Evolutionary conservation across 1,284 basidiomycete species (phyloP).

Genomic region (Violaceomyces palustris): DNA sequence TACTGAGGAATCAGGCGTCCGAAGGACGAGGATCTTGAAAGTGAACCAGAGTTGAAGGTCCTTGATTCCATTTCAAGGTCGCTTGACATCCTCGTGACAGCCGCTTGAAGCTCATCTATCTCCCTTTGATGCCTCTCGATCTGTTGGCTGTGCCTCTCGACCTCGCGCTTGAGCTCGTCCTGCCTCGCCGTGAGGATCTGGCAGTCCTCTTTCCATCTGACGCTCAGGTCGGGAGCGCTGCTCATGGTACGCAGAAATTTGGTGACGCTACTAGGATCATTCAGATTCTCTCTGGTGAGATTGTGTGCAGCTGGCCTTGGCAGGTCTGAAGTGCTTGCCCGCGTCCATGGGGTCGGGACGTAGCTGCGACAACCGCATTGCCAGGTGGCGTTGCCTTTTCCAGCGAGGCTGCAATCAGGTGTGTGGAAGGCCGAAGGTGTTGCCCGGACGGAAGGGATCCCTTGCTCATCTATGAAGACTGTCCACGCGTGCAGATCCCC

Average conservation of each 20-base stretch:
- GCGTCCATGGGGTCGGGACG: background rate
- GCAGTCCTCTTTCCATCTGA: constrained; percentile 9
- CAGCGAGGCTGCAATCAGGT: constrained; percentile 14
- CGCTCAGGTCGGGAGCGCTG: background rate
- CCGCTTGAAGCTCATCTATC: constrained; percentile 17
- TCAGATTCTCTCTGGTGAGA: background rate
- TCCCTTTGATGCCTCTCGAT: constrained; percentile 18
- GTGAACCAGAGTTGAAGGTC: constrained; percentile 8
- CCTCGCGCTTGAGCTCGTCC: constrained; percentile 17
- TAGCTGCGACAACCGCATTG: constrained; percentile 18
- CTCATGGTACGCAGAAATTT: constrained; percentile 3
- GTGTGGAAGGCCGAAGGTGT: constrained; percentile 19
- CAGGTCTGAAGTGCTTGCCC: background rate
- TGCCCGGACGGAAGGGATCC: constrained; percentile 18
- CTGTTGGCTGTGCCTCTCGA: constrained; percentile 13
- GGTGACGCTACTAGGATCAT: no score
- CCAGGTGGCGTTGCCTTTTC: constrained; percentile 25
- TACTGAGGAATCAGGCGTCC: constrained; percentile 4
- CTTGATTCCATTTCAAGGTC: no score
- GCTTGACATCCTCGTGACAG: constrained; percentile 16
- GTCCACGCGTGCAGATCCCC: constrained; percentile 29
- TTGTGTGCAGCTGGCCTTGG: background rate
- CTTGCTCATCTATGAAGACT: constrained; percentile 15
- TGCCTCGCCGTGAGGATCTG: constrained; percentile 8
- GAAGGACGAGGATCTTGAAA: constrained; percentile 7